Base-by-base conservation (phyloP, 106 monocot genomes). In the Allium cepa region DNA sequence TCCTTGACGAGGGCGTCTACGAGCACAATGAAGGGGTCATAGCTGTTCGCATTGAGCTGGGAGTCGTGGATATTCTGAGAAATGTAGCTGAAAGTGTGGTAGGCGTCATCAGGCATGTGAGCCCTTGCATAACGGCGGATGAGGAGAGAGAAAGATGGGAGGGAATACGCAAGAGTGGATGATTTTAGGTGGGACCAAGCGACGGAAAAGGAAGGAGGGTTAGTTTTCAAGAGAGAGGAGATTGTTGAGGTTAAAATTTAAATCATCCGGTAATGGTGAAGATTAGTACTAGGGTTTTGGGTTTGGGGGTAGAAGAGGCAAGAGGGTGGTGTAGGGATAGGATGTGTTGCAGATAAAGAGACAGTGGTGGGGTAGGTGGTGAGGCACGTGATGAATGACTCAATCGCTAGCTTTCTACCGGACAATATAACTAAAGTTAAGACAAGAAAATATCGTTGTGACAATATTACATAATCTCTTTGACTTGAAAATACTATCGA, bases 1-100 rank as follows among this genome's bases (percentile, higher is more conserved):
- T 90, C 94, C 64, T 94, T 90, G 76, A 85, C 90, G 64, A 93
- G 83, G 45, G 88, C 82, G 52, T 88, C 88, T 18, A 89, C 27
- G 73, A 88, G 76, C 22, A 22, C 22, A 62, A 88, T 72, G 50
- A 79, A 79, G 14, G 83, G 70, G 16, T 73, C 71, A 58, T 79
- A 53, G 48, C 26, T 1, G 22, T 22, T 22, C 1, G 22, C 22
- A 22, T 22, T 22, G 22, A 22, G 22, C 22, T 22, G 22, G 62
- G 45, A 10, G 46, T 65, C 57, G 15, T 63, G 69, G 78, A 22
- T 22, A 22, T 22, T 22, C 22, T 63, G 60, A 17, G 27, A 36
- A 59, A 72, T 49, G 49, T 55, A 58, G 66, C 10, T 49, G 62
- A 61, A 64, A 61, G 72, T 60, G 26, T 87, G 90, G 67, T 82